Percentiles rank a stretch among this genome's conserved stretches.
phyloP scores from a whole-genome alignment of 2,329 filamentous ascomycete species.

The Endocalyx cinctus region DNA sequence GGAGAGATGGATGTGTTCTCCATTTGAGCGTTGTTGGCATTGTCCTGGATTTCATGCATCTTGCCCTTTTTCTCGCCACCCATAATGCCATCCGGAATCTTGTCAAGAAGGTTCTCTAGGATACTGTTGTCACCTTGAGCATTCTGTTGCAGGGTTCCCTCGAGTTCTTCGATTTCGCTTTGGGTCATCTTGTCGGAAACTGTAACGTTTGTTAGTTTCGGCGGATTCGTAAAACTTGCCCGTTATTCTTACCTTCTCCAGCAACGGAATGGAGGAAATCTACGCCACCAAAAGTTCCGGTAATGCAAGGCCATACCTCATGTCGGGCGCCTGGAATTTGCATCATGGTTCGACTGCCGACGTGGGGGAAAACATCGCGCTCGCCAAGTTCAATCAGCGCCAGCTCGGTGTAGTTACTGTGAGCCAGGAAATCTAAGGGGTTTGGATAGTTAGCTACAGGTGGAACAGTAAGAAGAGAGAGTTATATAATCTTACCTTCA shows the following conservation, averaged over 20 bases:
- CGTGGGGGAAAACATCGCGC: slow-evolving; percentile 77
- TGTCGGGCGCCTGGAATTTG: slow-evolving; percentile 61
- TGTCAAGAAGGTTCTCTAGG: slow-evolving; percentile 73
- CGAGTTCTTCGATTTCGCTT: slow-evolving; percentile 83
- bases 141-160: slow-evolving; percentile 70
- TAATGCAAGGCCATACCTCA: slow-evolving; percentile 75
- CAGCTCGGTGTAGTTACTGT: slow-evolving; percentile 90
- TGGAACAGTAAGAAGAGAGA: slow-evolving; percentile 1
- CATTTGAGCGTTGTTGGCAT: slow-evolving; percentile 71
- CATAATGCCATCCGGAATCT: slow-evolving; percentile 76
- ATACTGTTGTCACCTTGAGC: slow-evolving; percentile 64
- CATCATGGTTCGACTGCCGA: slow-evolving; percentile 69
- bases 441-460: slow-evolving; percentile 7
- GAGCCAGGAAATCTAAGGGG: slow-evolving; percentile 72
- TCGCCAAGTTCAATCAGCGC: slow-evolving; percentile 85
- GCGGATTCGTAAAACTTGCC: no score
- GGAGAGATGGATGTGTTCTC: slow-evolving; percentile 70
- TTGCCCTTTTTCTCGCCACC: slow-evolving; percentile 71
- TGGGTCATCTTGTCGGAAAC: slow-evolving; percentile 87
- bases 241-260: slow-evolving; percentile 50
- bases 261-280: slow-evolving; percentile 90
- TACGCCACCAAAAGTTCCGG: slow-evolving; percentile 90
- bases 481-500: slow-evolving; percentile 49
- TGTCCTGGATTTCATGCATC: slow-evolving; percentile 73
- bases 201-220: no score